Evolutionary conservation across 148 eudicot species (phyloP), one percentile per base, ranked within the genome.

Genomic region (Dysphania ambrosioides): DNA sequence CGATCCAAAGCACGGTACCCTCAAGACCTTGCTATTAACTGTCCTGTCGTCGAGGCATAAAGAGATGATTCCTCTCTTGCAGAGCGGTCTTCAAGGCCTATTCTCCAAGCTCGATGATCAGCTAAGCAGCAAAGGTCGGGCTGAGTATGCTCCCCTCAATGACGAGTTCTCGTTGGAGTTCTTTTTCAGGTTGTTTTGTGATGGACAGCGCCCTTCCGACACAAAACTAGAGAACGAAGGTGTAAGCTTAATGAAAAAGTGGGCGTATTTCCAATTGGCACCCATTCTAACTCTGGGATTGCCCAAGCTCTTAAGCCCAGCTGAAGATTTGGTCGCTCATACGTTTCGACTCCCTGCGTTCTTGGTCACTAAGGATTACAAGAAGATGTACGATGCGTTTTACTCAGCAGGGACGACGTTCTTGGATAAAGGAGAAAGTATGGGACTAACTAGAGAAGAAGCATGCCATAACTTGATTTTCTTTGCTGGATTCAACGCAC

Each of bases 401-500:
- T 78, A 79, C 59, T 38, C 59, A 1, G 72, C 78, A 2, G 82
- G 83, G 1, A 61, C 77, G 0, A 30, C 75, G 7, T 8, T 78
- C 27, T 75, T 91, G 9, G 91, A 91, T 42, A 83, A 77, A 69
- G 91, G 88, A 0, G 91, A 82, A 56, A 79, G 68, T 1, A 1
- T 24, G 4, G 97, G 91, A 1, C 21, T 92, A 10, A 63, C 74
- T 8, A 66, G 83, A 56, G 89, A 86, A 7, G 94, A 92, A 72
- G 94, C 94, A 2, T 85, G 89, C 36, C 94, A 92, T 61, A 92
- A 92, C 53, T 65, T 89, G 3, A 77, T 87, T 29, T 92, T 84
- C 41, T 10, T 85, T 5, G 83, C 86, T 0, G 90, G 90, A 0
- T 88, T 89, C 49, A 92, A 85, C 34, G 72, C 94, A 0, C 4